phyloP scores from a whole-genome alignment of 1,284 basidiomycete genomes.

The Apiotrichum gamsii region DNA sequence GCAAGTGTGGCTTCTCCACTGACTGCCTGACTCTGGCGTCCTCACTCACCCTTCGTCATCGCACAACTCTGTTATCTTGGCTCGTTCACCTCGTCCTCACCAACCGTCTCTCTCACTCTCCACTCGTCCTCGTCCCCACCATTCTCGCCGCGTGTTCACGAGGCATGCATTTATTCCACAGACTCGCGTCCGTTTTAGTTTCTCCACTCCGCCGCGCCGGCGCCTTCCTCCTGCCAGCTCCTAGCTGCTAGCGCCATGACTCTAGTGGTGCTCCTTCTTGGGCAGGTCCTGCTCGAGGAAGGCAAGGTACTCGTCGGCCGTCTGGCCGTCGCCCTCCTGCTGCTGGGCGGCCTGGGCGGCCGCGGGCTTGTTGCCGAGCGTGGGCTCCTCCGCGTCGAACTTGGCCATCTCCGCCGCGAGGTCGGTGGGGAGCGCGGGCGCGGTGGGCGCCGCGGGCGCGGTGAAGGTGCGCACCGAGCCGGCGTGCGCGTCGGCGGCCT shows the following conservation, averaged over 20 bases:
- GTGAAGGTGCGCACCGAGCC: slow-evolving; percentile 69
- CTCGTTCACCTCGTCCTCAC: too few species aligned
- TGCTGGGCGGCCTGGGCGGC: slow-evolving; percentile 29
- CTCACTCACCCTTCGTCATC: too few species aligned
- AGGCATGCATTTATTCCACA: slow-evolving; percentile 3
- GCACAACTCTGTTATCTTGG: too few species aligned
- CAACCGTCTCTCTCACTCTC: too few species aligned
- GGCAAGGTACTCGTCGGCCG: slow-evolving; percentile 57
- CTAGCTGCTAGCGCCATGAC: not conserved
- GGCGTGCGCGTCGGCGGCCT: slow-evolving; percentile 79
- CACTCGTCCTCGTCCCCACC: not conserved
- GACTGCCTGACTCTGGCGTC: too few species aligned
- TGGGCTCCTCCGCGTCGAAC: slow-evolving; percentile 71
- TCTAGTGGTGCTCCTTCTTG: slow-evolving; percentile 52
- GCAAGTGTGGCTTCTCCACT: too few species aligned
- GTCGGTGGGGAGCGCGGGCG: slow-evolving; percentile 66
- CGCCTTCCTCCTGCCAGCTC: not conserved
- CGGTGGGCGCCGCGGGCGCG: slow-evolving; percentile 60
- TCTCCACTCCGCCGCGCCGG: too few species aligned
- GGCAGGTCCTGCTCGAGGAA: slow-evolving; percentile 54
- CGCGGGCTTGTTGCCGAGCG: slow-evolving; percentile 49
- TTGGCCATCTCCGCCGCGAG: slow-evolving; percentile 73
- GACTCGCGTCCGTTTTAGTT: too few species aligned
- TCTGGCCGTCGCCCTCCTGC: slow-evolving; percentile 46
- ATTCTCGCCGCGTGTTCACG: not conserved